A percentile compares a stretch with the other conserved stretches of the same genome.
These are phyloP conservation scores for Penicillium paneum DNA, from an alignment of 2,329 filamentous ascomycete genomes.

Conservation along the genomic window DNA sequence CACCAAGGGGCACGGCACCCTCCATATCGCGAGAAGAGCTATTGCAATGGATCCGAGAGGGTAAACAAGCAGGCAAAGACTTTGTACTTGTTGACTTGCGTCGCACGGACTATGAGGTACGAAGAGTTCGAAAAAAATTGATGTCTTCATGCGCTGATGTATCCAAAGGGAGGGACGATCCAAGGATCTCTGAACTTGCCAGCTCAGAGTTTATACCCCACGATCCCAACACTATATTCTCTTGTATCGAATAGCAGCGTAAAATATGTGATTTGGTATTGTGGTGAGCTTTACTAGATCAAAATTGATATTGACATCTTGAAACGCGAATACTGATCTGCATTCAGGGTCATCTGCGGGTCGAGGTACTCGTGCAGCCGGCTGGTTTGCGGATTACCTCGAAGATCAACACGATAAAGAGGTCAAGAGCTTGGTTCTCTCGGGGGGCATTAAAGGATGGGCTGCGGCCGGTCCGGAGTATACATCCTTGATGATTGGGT, in stretches of 20 bases:
- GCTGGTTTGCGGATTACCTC: slow-evolving; percentile 56
- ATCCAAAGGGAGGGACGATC: slow-evolving; percentile 56
- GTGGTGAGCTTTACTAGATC: slow-evolving; percentile 33
- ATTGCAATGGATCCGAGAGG: slow-evolving; percentile 36
- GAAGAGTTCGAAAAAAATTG: not conserved
- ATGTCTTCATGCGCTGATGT: not conserved
- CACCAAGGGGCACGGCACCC: slow-evolving; percentile 30
- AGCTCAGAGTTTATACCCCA: slow-evolving; percentile 41
- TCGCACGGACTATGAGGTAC: slow-evolving; percentile 47
- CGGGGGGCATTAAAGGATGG: slow-evolving; percentile 57
- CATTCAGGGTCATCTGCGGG: slow-evolving; percentile 53
- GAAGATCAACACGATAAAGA: slow-evolving; percentile 38
- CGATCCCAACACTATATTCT: slow-evolving; percentile 36
- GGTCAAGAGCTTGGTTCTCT: slow-evolving; percentile 51
- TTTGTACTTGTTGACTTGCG: slow-evolving; percentile 50
- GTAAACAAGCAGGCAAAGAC: slow-evolving; percentile 27
- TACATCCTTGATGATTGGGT: slow-evolving; percentile 49
- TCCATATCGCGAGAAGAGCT: slow-evolving; percentile 35
- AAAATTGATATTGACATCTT: not conserved
- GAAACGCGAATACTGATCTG: not conserved
- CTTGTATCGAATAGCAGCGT: slow-evolving; percentile 32
- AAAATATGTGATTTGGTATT: slow-evolving; percentile 41
- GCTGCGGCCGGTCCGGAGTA: slow-evolving; percentile 49
- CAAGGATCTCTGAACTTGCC: slow-evolving; percentile 51
- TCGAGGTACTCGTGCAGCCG: slow-evolving; percentile 54